Evolutionary conservation across 208 protist genomes (phyloP).

Genomic region (Leishmania tarentolae): DNA sequence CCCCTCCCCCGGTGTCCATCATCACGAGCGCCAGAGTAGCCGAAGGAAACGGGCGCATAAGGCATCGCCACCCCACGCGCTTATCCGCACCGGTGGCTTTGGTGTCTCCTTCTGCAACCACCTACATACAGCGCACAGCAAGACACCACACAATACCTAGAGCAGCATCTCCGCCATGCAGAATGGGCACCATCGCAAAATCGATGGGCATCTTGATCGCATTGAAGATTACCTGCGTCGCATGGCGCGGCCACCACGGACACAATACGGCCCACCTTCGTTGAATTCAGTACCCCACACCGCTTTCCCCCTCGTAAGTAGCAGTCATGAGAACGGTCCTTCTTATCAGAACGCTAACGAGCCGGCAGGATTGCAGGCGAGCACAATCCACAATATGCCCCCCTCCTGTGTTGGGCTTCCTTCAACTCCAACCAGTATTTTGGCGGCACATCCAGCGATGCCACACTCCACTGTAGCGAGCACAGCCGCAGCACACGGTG

Average conservation of each 20-base stretch:
- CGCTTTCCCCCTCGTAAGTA: neutral
- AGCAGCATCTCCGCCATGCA: slow-evolving; percentile 10
- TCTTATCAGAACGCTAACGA: neutral
- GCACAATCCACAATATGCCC: neutral
- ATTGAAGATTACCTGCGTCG: slow-evolving; percentile 32
- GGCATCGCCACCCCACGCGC: neutral
- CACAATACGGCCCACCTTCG: slow-evolving; percentile 9
- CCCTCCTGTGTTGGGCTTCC: neutral
- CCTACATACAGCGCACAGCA: neutral
- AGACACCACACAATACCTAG: neutral
- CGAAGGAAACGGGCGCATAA: neutral
- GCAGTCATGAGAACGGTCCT: neutral
- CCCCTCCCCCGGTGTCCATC: too few relatives aligned
- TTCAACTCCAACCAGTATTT: neutral
- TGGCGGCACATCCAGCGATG: neutral
- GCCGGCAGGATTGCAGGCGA: neutral
- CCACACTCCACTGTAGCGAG: neutral
- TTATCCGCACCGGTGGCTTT: neutral
- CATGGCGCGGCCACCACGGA: slow-evolving; percentile 17
- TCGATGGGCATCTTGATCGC: slow-evolving; percentile 29
- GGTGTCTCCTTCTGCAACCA: neutral
- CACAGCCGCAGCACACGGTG: neutral
- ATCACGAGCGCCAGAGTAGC: neutral
- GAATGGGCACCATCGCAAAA: slow-evolving; percentile 4
- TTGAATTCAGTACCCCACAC: neutral